Percentiles rank a stretch among this genome's conserved stretches.
Evolutionary conservation across 2,329 filamentous ascomycete genomes (phyloP).

Genomic region (Dactylellina drechsleri): DNA sequence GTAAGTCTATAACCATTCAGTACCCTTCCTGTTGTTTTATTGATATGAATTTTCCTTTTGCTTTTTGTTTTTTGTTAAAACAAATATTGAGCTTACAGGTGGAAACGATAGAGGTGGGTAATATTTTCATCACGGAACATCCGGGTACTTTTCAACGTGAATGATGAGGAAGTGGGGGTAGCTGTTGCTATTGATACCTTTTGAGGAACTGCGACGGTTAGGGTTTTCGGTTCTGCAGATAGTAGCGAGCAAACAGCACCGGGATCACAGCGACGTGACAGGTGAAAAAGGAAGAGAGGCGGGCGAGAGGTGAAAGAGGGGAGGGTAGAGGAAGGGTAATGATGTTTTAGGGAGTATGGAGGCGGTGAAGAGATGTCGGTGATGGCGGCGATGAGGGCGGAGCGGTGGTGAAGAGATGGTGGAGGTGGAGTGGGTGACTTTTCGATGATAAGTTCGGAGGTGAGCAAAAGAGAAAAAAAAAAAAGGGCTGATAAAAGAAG

Average conservation of each 20-base stretch:
- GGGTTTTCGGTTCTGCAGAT: slow-evolving; percentile 46
- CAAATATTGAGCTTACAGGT: too few species aligned
- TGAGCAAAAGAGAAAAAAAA: slow-evolving; percentile 35
- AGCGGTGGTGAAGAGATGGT: slow-evolving; percentile 53
- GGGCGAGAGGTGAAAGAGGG: slow-evolving; percentile 53
- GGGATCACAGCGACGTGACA: slow-evolving; percentile 28
- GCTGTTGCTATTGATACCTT: neutral
- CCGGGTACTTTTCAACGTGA: neutral
- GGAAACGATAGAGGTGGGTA: too few species aligned
- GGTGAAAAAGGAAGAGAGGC: neutral
- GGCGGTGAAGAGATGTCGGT: slow-evolving; percentile 55
- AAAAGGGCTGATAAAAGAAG: slow-evolving; percentile 40
- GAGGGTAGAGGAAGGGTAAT: slow-evolving; percentile 39
- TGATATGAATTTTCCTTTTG: too few species aligned
- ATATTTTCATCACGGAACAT: neutral
- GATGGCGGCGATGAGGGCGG: slow-evolving; percentile 56
- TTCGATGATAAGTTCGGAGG: slow-evolving; percentile 39
- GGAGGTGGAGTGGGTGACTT: neutral
- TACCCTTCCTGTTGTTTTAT: too few species aligned
- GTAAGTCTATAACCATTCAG: too few species aligned
- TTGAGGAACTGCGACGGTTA: slow-evolving; percentile 33
- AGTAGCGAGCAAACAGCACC: neutral
- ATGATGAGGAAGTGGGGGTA: neutral
- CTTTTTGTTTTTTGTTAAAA: too few species aligned
- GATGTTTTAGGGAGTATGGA: slow-evolving; percentile 54